Conservation (phyloP, 768 basidiomycete genomes). For the Mycena vulgaris region DNA sequence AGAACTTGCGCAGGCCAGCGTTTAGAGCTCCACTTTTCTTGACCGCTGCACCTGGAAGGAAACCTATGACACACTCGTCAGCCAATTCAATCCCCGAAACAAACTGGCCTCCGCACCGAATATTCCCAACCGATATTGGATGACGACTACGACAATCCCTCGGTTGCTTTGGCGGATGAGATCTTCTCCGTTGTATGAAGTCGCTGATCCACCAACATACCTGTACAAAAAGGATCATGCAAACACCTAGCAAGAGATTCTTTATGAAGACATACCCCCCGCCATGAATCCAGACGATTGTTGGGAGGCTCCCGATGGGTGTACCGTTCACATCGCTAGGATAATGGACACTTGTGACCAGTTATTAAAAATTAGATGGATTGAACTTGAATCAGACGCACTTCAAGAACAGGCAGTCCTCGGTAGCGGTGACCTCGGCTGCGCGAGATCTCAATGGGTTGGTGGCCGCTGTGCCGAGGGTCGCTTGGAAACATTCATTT, state of each 20-base stretch:
- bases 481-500: conserved; percentile 50
- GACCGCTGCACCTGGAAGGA: conserved; percentile 45
- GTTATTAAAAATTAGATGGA: no score
- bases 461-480: neutral
- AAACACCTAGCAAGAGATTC: conserved; percentile 20
- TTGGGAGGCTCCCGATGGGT: conserved; percentile 48
- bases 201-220: conserved; percentile 49
- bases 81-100: neutral
- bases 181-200: conserved; percentile 50
- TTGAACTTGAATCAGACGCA: no score
- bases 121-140: conserved; percentile 61
- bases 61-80: conserved; percentile 35
- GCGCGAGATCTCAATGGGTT: neutral
- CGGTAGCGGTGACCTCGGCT: neutral
- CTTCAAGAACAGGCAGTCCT: conserved; percentile 50
- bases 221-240: conserved; percentile 48
- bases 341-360: conserved; percentile 51
- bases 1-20: conserved; percentile 44
- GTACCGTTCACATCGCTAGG: conserved; percentile 47
- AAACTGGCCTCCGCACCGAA: conserved; percentile 37
- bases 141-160: conserved; percentile 53
- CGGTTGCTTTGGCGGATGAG: conserved; percentile 53
- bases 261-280: conserved; percentile 37
- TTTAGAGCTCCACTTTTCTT: conserved; percentile 46
- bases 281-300: conserved; percentile 62